Percentiles rank a stretch among this genome's conserved stretches.
Evolutionary conservation across 2,329 filamentous ascomycete species (phyloP).

Genomic region (Orbilia blumenaviensis): DNA sequence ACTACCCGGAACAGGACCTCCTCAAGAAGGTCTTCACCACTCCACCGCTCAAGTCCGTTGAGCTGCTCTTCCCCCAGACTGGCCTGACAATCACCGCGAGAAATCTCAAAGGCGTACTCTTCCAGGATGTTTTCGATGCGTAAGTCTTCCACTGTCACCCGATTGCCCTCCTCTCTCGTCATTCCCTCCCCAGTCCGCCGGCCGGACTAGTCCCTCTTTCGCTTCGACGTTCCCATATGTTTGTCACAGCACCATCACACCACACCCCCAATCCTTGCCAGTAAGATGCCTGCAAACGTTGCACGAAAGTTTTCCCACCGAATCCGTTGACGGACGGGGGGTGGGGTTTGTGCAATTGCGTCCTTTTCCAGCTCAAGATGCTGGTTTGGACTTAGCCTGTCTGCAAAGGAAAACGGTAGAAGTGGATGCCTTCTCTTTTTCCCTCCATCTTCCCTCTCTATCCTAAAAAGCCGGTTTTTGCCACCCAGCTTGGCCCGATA

Average conservation of each 20-base stretch:
- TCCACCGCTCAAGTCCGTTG: constrained; percentile 91
- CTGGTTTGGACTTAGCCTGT: constrained; percentile 1
- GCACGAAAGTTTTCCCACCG: constrained; percentile 1
- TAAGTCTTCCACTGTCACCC: constrained; percentile 25
- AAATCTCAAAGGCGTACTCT: constrained; percentile 92
- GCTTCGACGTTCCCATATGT: constrained; percentile 17
- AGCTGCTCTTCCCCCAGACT: constrained; percentile 82
- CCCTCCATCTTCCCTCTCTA: not conserved
- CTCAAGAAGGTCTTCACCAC: constrained; percentile 82
- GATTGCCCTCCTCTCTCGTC: not conserved
- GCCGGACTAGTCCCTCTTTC: constrained; percentile 9
- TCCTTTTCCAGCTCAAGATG: not conserved
- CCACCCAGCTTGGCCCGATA: not conserved
- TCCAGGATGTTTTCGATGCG: constrained; percentile 92
- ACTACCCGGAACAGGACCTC: constrained; percentile 75
- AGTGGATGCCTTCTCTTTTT: not conserved
- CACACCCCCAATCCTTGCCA: not conserved
- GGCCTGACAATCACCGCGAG: constrained; percentile 87
- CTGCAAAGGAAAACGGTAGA: constrained; percentile 3
- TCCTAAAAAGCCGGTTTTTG: constrained; percentile 16
- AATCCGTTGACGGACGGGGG: not conserved
- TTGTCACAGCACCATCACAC: constrained; percentile 13
- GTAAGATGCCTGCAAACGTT: constrained; percentile 6
- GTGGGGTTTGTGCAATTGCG: not conserved
- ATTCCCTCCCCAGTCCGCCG: constrained; percentile 23